Percentiles rank a stretch among this genome's conserved stretches.
phyloP scores from a whole-genome alignment of 202 grass and related monocot species.

The Carex sylvatica region DNA sequence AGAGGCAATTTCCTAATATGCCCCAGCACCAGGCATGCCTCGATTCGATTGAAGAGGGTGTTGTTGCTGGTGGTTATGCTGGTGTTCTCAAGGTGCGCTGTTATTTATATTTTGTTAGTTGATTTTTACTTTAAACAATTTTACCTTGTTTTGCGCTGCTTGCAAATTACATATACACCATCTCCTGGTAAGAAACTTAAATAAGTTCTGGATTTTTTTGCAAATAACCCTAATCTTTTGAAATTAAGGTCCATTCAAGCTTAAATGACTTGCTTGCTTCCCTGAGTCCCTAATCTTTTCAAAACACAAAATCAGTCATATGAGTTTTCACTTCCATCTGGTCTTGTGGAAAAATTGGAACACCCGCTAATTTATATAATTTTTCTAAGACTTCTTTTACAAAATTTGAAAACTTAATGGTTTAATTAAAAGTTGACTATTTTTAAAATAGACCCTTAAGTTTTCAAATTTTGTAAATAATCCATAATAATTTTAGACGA shows the following conservation, averaged over 20 bases:
- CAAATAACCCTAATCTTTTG: background rate
- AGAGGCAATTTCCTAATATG: conserved; percentile 65
- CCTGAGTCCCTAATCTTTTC: no score
- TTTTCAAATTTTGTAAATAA: no score
- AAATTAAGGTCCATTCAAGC: background rate
- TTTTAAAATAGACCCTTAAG: no score
- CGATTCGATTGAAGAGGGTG: conserved; percentile 81
- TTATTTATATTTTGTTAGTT: background rate
- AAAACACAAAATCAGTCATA: background rate
- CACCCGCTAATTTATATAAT: no score
- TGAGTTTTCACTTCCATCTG: background rate
- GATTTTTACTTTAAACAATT: background rate
- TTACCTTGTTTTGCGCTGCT: background rate
- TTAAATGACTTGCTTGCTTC: no score
- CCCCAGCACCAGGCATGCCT: conserved; percentile 87
- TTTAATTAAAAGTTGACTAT: no score
- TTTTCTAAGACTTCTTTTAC: no score
- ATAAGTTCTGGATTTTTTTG: background rate
- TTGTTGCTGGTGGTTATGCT: conserved; percentile 76
- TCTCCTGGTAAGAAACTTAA: background rate
- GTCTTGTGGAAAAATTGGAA: background rate
- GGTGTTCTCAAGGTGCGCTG: conserved; percentile 77
- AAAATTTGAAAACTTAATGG: no score
- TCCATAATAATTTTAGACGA: no score
- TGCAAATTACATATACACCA: background rate